Conservation (phyloP, 2,329 filamentous ascomycete species). For the Balansia obtecta region DNA sequence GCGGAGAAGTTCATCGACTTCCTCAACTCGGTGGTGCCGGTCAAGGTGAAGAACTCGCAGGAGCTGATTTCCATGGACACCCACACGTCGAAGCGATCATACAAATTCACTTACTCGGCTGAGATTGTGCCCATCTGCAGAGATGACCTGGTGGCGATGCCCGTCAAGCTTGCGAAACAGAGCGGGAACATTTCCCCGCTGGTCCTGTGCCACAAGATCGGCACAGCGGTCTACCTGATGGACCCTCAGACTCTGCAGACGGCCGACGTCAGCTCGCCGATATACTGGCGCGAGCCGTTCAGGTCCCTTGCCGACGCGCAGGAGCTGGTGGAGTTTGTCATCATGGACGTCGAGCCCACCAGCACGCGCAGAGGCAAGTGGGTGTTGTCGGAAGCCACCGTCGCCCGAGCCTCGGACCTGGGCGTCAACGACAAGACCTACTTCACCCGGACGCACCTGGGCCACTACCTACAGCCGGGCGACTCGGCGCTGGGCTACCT, state of each 20-base stretch:
- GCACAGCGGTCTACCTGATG: slow-evolving; percentile 78
- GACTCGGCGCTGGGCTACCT: slow-evolving; percentile 95
- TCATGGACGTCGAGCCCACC: slow-evolving; percentile 84
- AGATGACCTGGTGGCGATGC: slow-evolving; percentile 89
- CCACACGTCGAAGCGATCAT: slow-evolving; percentile 81
- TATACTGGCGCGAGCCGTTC: slow-evolving; percentile 91
- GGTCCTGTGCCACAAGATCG: slow-evolving; percentile 74
- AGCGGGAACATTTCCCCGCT: slow-evolving; percentile 83
- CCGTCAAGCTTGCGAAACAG: slow-evolving; percentile 76
- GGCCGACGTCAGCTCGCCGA: slow-evolving; percentile 65
- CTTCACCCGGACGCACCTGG: slow-evolving; percentile 83
- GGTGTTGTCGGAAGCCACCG: slow-evolving; percentile 74
- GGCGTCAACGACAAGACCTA: slow-evolving; percentile 79
- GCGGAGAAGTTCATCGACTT: slow-evolving; percentile 91
- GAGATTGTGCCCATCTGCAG: slow-evolving; percentile 93
- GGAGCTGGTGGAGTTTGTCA: slow-evolving; percentile 80
- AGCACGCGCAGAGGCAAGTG: slow-evolving; percentile 68
- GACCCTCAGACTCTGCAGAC: slow-evolving; percentile 88
- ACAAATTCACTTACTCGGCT: slow-evolving; percentile 87
- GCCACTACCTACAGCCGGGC: slow-evolving; percentile 70
- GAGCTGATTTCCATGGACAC: slow-evolving; percentile 89
- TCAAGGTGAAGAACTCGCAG: slow-evolving; percentile 62
- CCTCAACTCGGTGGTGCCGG: slow-evolving; percentile 66
- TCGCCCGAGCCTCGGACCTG: slow-evolving; percentile 77
- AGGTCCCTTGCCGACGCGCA: slow-evolving; percentile 68